Evolutionary conservation across 2,329 filamentous ascomycete species (phyloP), one percentile per base, ranked within the genome.

Genomic region (Fusarium haematococcum): DNA sequence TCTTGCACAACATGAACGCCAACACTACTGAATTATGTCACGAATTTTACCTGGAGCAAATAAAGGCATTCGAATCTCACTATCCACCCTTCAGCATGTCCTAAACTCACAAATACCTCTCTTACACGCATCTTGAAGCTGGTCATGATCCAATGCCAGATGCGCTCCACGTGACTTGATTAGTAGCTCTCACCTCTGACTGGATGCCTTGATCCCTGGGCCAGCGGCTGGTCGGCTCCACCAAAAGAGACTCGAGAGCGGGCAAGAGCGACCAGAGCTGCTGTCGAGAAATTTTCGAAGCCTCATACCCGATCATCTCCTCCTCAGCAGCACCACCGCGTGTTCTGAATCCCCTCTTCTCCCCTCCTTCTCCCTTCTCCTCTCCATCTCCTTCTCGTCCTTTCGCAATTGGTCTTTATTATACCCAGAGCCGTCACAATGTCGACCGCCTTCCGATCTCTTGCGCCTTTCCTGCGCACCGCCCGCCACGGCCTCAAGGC

Each of bases 391-490:
- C 71, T 79, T 71, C 75, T 77, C 64, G 61, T 75, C 78, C 73
- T 68, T 75, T 77, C 65, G 74, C 54, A 67, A 75, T 75, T 78
- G 73, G 74, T 64, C 65, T 73, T 72, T 74, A 63, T 77, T 67
- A 69, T 77, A 76, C 75, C 75, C 68, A 68, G 37, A 70, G 68
- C 23, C 52, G 72, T 67, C 87, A 93, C 84, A 81, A 97, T 97
- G 94, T 92, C 95, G 85, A 90, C 90, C 82, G 91, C 97, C 82
- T 90, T 95, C 83, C 92, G 95, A 88, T 91, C 93, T 73, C 82
- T 95, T 80, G 90, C 91, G 85, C 92, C 94, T 80, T 92, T 98
- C 81, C 85, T 97, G 86, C 93, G 94, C 88, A 93, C 95, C 77
- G 93, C 94, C 84, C 93, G 94, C 81, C 88, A 90, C 79, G 92